Base-by-base conservation (phyloP, 2,329 filamentous ascomycete species). In the Paracoccidioides brasiliensis region DNA sequence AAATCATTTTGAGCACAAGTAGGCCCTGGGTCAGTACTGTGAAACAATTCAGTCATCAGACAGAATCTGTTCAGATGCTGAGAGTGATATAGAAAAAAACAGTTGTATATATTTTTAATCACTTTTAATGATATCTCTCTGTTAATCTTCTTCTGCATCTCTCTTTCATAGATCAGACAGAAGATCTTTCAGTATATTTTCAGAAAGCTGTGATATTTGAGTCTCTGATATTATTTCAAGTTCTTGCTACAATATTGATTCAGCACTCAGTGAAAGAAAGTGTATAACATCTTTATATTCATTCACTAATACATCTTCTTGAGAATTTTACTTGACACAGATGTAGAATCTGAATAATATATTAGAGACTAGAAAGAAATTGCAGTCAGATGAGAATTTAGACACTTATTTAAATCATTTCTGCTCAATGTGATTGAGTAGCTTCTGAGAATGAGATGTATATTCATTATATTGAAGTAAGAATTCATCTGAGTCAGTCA, bases 381-480 rank as follows among this genome's bases (percentile, higher is more conserved):
- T n/a, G n/a, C n/a, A n/a, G n/a, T n/a, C n/a, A n/a, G n/a, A 40
- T n/a, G 42, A 9, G 42, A n/a, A n/a, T 44, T 9, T 22, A 44
- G n/a, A 44, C 42, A 54, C 53, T 54, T 7, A 54, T 42, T 54
- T 54, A 5, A 41, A 54, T 32, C 42, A 49, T 45, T 54, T 32
- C 42, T 45, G 28, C 43, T 54, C 43, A 35, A 54, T 48, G 38
- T 22, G 28, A 33, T 54, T 35, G 30, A 54, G 53, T 42, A 54
- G 53, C 38, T 54, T 38, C 22, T n/a, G 53, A 35, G 30, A 49
- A 22, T 54, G 48, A 14, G 53, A 5, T 32, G 32, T 30, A 8
- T 54, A 54, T 28, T 32, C 30, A 44, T 35, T 14, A 30, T 42
- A 42, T 43, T 53, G 22, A 22, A 42, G 15, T 35, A 32, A 44